phyloP scores from a whole-genome alignment of 495 filamentous ascomycete genomes.

The Melanomma pulvis-pyrius region DNA sequence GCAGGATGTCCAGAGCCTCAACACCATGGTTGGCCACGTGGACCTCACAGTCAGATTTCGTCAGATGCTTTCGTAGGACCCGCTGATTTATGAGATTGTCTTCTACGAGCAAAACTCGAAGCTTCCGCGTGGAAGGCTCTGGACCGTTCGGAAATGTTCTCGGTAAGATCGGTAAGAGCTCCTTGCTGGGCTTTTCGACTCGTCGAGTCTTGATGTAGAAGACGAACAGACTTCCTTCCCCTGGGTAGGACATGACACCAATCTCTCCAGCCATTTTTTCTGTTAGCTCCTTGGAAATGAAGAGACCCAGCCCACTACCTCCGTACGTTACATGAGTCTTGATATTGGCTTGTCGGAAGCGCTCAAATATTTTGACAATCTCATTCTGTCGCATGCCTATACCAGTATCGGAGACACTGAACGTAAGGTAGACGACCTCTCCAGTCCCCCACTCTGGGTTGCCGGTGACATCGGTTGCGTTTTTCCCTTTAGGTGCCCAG shows the following conservation, averaged over 20 bases:
- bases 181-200: conserved; percentile 35
- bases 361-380: neutral
- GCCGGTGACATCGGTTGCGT: neutral
- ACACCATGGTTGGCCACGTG: conserved; percentile 70
- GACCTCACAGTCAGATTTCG: conserved; percentile 64
- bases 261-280: conserved; percentile 84
- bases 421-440: neutral
- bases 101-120: conserved; percentile 30
- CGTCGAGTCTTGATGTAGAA: conserved; percentile 72
- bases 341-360: neutral
- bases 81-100: conserved; percentile 70
- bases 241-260: conserved; percentile 69
- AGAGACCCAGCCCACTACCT: neutral
- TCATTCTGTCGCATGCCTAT: neutral
- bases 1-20: conserved; percentile 64
- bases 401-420: neutral
- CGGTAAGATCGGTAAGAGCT: neutral
- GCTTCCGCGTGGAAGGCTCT: neutral
- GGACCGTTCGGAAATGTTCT: neutral
- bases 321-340: neutral
- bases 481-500: neutral
- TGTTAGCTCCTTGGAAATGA: conserved; percentile 60
- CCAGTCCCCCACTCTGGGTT: neutral
- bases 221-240: conserved; percentile 75
- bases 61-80: conserved; percentile 65